Evolutionary conservation across 371 early-diverging fungal genomes (phyloP).

Genomic region (Mortierella sp.): DNA sequence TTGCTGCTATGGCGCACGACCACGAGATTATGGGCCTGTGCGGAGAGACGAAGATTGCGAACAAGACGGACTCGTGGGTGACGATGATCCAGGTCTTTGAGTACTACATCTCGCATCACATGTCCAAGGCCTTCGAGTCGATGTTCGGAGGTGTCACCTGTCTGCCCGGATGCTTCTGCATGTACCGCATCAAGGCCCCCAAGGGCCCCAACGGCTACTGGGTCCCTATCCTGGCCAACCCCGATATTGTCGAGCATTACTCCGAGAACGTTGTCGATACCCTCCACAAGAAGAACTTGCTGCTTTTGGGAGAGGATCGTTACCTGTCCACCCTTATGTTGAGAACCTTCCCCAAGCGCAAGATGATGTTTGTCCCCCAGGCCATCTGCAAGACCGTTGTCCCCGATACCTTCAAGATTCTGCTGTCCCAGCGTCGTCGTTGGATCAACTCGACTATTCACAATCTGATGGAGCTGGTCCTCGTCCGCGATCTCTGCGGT

Average conservation of each 20-base stretch:
- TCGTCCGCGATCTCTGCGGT: constrained; percentile 97
- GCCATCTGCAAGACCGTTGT: constrained; percentile 98
- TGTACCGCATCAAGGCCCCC: constrained; percentile 93
- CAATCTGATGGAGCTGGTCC: constrained; percentile 97
- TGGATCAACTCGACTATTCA: constrained; percentile 99
- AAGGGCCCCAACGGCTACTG: constrained; percentile 83
- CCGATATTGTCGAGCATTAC: constrained; percentile 96
- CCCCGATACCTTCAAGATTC: constrained; percentile 94
- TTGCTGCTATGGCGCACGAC: constrained; percentile 82
- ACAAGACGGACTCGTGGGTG: constrained; percentile 86
- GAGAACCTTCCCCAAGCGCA: constrained; percentile 96
- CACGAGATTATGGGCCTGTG: constrained; percentile 84
- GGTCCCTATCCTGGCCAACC: constrained; percentile 93
- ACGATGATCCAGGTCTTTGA: constrained; percentile 98
- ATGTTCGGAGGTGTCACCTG: constrained; percentile 98
- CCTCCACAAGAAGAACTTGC: constrained; percentile 98
- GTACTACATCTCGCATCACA: constrained; percentile 97
- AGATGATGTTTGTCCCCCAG: constrained; percentile 97
- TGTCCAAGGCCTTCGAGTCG: constrained; percentile 94
- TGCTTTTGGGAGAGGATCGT: constrained; percentile 99
- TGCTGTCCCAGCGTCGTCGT: constrained; percentile 97
- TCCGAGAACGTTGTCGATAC: constrained; percentile 98
- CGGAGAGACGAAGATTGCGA: constrained; percentile 90
- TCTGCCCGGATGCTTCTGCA: constrained; percentile 97
- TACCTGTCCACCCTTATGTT: constrained; percentile 99